phyloP scores from a whole-genome alignment of 2,329 filamentous ascomycete genomes.

The Onygena corvina region DNA sequence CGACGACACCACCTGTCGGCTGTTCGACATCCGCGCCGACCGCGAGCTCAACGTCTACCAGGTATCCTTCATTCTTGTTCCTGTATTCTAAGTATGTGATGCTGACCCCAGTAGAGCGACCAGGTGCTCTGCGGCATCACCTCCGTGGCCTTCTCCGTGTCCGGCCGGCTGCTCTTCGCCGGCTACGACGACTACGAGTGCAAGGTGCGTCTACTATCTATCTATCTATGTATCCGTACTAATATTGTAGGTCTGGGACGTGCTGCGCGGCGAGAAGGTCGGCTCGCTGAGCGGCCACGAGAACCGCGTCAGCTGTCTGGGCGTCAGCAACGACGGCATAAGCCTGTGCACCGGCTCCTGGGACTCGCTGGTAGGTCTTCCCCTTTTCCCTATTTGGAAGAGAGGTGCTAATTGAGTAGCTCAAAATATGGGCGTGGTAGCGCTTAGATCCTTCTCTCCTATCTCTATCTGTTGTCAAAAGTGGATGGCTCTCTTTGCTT shows the following conservation, averaged over 20 bases:
- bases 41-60: conserved; percentile 60
- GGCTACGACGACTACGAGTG: conserved; percentile 99
- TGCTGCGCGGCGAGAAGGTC: conserved; percentile 91
- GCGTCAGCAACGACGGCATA: conserved; percentile 97
- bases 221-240: conserved; percentile 17
- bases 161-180: conserved; percentile 84
- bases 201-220: conserved; percentile 57
- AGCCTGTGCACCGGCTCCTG: conserved; percentile 98
- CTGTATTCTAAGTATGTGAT: background rate
- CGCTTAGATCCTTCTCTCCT: conserved; percentile 4
- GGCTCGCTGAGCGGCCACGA: conserved; percentile 94
- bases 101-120: conserved; percentile 55
- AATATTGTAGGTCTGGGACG: conserved; percentile 76
- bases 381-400: conserved; percentile 6
- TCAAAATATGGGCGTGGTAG: conserved; percentile 81
- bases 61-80: conserved; percentile 30
- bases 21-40: conserved; percentile 96
- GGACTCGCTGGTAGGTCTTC: conserved; percentile 80
- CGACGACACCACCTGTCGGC: conserved; percentile 89
- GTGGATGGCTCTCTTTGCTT: background rate
- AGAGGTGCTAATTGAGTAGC: conserved; percentile 36
- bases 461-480: background rate
- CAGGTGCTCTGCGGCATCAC: conserved; percentile 97
- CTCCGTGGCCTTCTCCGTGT: conserved; percentile 94
- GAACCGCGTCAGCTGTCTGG: conserved; percentile 96